Evolutionary conservation across 805 yeast species (phyloP), one percentile per base, ranked within the genome.

Genomic region (Wickerhamiella lipophila): DNA sequence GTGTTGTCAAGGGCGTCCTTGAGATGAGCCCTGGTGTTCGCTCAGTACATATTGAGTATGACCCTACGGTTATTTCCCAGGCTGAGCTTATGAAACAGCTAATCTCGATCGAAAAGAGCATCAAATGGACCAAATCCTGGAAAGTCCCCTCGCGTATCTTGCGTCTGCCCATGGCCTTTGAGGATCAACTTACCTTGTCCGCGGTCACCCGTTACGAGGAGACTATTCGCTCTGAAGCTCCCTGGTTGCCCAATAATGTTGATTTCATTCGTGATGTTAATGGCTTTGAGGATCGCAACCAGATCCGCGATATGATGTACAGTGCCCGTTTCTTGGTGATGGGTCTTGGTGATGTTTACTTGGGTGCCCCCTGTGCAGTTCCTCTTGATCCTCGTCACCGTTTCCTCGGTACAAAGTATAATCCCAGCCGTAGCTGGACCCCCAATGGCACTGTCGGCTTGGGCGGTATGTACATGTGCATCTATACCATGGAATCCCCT

Each of bases 391-490:
- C 98, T 51, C 79, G 96, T 60, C 96, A 88, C 60, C 76, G 96
- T 60, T 74, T 87, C 52, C 69, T 89, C 50, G 98, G 97, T 35
- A 75, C 95, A 26, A 89, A 89, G 68, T 92, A 89, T 69, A 89
- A 89, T 63, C 98, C 98, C 35, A 83, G 96, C 12, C 77, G 98
- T 71, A 85, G 96, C 1, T 88, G 74, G 70, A 89, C 98, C 2
- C 95, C 96, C 35, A 85, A 86, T 62, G 98, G 98, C 57, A 83
- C 92, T 32, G 97, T 89, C 53, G 98, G 98, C 61, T 81, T 92
- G 63, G 98, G 98, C 54, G 97, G 98, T 58, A 86, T 83, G 84
- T 92, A 87, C 74, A 88, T 89, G 97, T 89, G 97, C 70, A 88
- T 89, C 58, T 89, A 89, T 67, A 86, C 97, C 27, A 88, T 89